These are phyloP conservation scores for Aspergillus indologenus DNA, from an alignment of 495 filamentous ascomycete genomes.

Conservation along the genomic window DNA sequence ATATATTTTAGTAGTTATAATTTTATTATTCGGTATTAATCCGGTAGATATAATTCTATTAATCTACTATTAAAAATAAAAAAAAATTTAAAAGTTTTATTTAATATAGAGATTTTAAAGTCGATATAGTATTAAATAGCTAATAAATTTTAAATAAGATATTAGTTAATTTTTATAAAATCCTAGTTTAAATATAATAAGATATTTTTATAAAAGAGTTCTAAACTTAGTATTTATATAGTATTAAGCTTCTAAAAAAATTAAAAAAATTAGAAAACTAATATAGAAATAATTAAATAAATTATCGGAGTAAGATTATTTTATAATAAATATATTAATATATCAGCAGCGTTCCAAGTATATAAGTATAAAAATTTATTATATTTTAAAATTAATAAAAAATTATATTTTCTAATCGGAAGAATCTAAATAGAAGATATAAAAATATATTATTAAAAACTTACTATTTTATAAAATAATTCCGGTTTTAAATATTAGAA, in stretches of 20 bases:
- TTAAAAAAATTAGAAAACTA: background rate
- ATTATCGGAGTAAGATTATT: background rate
- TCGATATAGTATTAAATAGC: slow-evolving; percentile 2
- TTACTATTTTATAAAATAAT: background rate
- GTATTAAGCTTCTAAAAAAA: background rate
- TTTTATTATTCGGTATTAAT: background rate
- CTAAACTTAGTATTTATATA: background rate
- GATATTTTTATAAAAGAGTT: background rate
- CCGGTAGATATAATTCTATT: background rate
- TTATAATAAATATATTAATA: background rate
- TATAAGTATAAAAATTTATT: slow-evolving; percentile 1
- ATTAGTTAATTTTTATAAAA: background rate
- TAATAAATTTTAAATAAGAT: background rate
- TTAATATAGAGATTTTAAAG: background rate
- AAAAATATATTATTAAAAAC: background rate
- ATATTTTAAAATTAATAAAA: slow-evolving; percentile 1
- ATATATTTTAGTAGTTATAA: background rate
- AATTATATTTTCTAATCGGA: background rate
- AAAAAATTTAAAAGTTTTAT: slow-evolving; percentile 2
- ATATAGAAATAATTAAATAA: background rate
- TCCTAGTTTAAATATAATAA: background rate
- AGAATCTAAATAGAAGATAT: background rate
- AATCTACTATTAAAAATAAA: background rate
- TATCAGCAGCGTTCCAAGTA: background rate
- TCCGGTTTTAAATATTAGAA: background rate